phyloP scores from a whole-genome alignment of 352 stramenopile genomes.

The Pelagophyceae sp. region DNA sequence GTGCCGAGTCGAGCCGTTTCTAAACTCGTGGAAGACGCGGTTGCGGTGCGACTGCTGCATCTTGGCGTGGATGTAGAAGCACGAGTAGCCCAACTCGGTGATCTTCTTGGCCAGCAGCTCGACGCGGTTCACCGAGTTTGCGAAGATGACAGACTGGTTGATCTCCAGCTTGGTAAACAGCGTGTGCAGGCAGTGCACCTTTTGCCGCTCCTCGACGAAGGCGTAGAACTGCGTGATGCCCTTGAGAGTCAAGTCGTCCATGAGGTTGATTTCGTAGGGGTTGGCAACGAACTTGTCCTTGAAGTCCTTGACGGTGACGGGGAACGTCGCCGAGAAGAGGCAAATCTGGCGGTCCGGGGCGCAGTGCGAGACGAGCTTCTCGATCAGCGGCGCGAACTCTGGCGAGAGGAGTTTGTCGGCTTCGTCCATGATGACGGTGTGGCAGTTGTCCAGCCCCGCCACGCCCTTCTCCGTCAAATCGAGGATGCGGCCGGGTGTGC shows the following conservation, averaged over 20 bases:
- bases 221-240: conserved; percentile 99
- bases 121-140: conserved; percentile 97
- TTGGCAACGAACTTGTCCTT: conserved; percentile 96
- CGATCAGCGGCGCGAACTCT: conserved; percentile 94
- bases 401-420: conserved; percentile 97
- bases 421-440: conserved; percentile 98
- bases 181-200: conserved; percentile 98
- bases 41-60: conserved; percentile 99
- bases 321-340: conserved; percentile 99
- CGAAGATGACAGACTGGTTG: conserved; percentile 99
- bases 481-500: conserved; percentile 94
- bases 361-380: conserved; percentile 88
- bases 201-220: conserved; percentile 97
- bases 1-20: conserved; percentile 89
- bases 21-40: conserved; percentile 99
- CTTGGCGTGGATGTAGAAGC: conserved; percentile 99
- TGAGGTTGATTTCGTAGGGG: conserved; percentile 98
- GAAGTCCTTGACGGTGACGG: conserved; percentile 96
- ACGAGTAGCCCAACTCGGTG: conserved; percentile 97
- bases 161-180: conserved; percentile 97
- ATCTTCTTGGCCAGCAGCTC: conserved; percentile 99
- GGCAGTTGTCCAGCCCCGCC: conserved; percentile 87
- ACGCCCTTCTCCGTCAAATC: conserved; percentile 96
- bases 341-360: conserved; percentile 92
- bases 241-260: conserved; percentile 96